Conservation (phyloP, 2,329 filamentous ascomycete genomes). For the Pestalotiopsis sp. region DNA sequence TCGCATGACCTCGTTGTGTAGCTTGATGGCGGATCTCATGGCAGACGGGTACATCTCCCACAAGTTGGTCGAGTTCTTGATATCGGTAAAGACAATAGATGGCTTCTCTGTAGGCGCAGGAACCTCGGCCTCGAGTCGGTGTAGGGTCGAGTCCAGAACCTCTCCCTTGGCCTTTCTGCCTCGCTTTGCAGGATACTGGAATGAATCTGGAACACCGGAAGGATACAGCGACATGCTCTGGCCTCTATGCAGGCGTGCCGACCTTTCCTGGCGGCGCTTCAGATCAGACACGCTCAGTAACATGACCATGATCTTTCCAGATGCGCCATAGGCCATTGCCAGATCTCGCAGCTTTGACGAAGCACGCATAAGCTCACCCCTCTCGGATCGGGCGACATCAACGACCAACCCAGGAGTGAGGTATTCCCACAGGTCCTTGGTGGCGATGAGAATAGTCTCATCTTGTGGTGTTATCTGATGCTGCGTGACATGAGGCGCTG, state of each 20-base stretch:
- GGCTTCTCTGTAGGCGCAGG: conserved; percentile 89
- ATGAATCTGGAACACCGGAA: conserved; percentile 72
- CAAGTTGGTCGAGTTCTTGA: conserved; percentile 94
- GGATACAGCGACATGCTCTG: conserved; percentile 86
- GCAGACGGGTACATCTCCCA: conserved; percentile 96
- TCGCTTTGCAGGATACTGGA: conserved; percentile 64
- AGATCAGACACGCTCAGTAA: conserved; percentile 92
- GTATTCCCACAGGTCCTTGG: conserved; percentile 93
- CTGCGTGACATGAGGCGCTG: conserved; percentile 81
- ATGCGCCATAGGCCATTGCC: conserved; percentile 93
- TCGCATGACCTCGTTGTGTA: conserved; percentile 97
- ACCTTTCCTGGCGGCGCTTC: conserved; percentile 78
- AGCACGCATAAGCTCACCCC: conserved; percentile 89
- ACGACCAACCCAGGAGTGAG: conserved; percentile 87
- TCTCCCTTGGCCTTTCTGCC: conserved; percentile 65
- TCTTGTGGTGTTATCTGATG: conserved; percentile 83
- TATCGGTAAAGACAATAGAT: conserved; percentile 96
- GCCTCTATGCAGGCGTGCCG: conserved; percentile 67
- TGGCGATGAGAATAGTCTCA: conserved; percentile 91
- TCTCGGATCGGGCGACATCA: conserved; percentile 85
- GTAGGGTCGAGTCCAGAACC: conserved; percentile 83
- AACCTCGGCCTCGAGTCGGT: conserved; percentile 86
- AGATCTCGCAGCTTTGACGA: conserved; percentile 93
- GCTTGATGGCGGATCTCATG: conserved; percentile 95
- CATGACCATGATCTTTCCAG: conserved; percentile 98